A percentile compares a stretch with the other conserved stretches of the same genome.
Evolutionary conservation across 345 rosid genomes (phyloP).

Genomic region (Syzygium aromaticum): DNA sequence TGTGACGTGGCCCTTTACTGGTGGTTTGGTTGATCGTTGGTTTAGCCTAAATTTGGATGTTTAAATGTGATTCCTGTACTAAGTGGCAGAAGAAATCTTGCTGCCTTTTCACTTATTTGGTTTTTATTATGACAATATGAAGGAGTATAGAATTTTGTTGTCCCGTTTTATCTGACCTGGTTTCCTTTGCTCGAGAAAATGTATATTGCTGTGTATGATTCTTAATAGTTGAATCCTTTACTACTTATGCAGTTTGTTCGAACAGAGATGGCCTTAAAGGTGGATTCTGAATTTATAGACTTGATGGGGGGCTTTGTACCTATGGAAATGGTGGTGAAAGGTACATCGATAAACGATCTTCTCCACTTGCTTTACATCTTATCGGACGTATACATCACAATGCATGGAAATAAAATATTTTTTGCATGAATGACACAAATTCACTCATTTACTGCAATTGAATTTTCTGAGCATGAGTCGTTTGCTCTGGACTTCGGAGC

Average conservation of each 20-base stretch:
- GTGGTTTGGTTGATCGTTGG: background rate
- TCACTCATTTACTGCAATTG: background rate
- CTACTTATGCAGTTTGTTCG: conserved; percentile 59
- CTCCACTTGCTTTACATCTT: background rate
- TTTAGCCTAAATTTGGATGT: background rate
- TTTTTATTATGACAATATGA: background rate
- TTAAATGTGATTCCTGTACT: background rate
- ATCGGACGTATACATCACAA: background rate
- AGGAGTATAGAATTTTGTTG: background rate
- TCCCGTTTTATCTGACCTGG: background rate
- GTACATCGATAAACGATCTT: conserved; percentile 13
- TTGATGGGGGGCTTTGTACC: conserved; percentile 69
- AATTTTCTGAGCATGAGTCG: background rate
- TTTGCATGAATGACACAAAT: background rate
- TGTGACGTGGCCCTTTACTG: background rate
- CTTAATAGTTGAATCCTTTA: background rate
- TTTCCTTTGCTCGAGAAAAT: background rate
- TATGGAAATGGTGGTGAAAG: conserved; percentile 71
- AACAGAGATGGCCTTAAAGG: conserved; percentile 46
- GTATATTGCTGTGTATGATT: background rate
- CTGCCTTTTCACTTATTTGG: background rate
- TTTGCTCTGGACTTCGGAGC: background rate
- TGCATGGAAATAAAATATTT: background rate
- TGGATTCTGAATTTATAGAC: conserved; percentile 18
- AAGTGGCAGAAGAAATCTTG: background rate